A percentile compares a stretch with the other conserved stretches of the same genome.
Conservation (phyloP, 805 yeast genomes). For the Barnettozyma siamensis region DNA sequence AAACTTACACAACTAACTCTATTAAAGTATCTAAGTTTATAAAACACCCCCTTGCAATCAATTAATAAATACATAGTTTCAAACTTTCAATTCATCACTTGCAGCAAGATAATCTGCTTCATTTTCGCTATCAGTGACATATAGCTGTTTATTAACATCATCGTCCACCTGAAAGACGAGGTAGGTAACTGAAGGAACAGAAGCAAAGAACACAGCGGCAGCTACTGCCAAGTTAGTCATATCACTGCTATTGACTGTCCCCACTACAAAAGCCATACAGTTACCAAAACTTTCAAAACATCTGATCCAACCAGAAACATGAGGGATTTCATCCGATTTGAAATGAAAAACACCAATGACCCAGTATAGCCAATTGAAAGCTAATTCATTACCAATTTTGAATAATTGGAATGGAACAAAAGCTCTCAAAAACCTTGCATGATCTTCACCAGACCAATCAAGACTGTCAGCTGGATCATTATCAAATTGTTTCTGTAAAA, state of each 20-base stretch:
- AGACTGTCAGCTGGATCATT: conserved; percentile 9
- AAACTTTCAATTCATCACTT: no score
- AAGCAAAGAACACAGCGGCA: conserved; percentile 21
- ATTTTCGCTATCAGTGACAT: not conserved
- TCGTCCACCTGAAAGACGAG: conserved; percentile 8
- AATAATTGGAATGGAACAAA: conserved; percentile 23
- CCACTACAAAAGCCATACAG: conserved; percentile 18
- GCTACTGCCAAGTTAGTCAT: conserved; percentile 24
- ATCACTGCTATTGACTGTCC: conserved; percentile 21
- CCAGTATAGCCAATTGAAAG: conserved; percentile 26
- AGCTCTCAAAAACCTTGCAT: conserved; percentile 10
- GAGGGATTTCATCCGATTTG: conserved; percentile 16
- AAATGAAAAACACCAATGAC: conserved; percentile 21
- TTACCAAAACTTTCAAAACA: conserved; percentile 22
- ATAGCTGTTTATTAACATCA: conserved; percentile 13
- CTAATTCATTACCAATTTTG: conserved; percentile 20
- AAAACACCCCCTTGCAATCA: no score
- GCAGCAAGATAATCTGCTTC: not conserved
- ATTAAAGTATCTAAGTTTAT: no score
- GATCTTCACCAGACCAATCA: conserved; percentile 20
- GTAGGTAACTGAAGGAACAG: conserved; percentile 10
- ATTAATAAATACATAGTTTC: no score
- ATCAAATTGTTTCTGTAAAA: conserved; percentile 13
- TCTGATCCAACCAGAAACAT: conserved; percentile 21
- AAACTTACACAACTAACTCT: no score